Conservation (phyloP, 2,329 filamentous ascomycete genomes). For the Zymoseptoria brevis region DNA sequence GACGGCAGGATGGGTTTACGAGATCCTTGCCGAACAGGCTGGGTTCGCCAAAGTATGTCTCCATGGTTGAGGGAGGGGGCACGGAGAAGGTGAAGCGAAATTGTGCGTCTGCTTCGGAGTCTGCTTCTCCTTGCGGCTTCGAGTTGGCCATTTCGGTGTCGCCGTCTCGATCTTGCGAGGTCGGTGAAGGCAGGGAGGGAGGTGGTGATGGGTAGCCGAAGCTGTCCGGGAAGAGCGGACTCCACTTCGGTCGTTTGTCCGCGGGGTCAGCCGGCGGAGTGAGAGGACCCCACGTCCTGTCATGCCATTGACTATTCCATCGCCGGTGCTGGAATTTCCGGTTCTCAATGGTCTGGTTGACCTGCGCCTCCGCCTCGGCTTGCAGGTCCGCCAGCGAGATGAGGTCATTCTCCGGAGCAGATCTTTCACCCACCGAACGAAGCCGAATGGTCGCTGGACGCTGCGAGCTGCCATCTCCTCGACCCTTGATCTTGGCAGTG, state of each 20-base stretch:
- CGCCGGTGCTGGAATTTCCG: slow-evolving; percentile 81
- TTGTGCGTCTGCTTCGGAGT: slow-evolving; percentile 17
- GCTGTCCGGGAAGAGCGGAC: slow-evolving; percentile 20
- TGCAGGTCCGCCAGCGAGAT: slow-evolving; percentile 67
- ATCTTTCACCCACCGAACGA: slow-evolving; percentile 54
- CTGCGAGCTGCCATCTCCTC: slow-evolving; percentile 51
- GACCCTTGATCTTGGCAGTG: slow-evolving; percentile 46
- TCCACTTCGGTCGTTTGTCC: slow-evolving; percentile 24
- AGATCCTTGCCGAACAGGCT: slow-evolving; percentile 14
- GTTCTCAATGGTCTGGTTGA: slow-evolving; percentile 73
- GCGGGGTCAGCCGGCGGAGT: slow-evolving; percentile 61
- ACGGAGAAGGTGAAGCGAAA: slow-evolving; percentile 16
- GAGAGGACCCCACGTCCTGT: slow-evolving; percentile 77
- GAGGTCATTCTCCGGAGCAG: slow-evolving; percentile 69
- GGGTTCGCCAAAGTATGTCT: slow-evolving; percentile 7
- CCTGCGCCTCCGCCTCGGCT: slow-evolving; percentile 71
- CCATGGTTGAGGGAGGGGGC: slow-evolving; percentile 8
- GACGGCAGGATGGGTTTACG: slow-evolving; percentile 60
- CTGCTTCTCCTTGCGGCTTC: slow-evolving; percentile 15
- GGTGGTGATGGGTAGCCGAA: slow-evolving; percentile 39
- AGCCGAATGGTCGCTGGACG: slow-evolving; percentile 50
- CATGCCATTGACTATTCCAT: slow-evolving; percentile 86
- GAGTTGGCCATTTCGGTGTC: slow-evolving; percentile 32
- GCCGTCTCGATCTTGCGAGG: slow-evolving; percentile 29
- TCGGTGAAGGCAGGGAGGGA: slow-evolving; percentile 38